Base-by-base conservation (phyloP, 306 rosid species). In the Chamaecrista fasciculata region DNA sequence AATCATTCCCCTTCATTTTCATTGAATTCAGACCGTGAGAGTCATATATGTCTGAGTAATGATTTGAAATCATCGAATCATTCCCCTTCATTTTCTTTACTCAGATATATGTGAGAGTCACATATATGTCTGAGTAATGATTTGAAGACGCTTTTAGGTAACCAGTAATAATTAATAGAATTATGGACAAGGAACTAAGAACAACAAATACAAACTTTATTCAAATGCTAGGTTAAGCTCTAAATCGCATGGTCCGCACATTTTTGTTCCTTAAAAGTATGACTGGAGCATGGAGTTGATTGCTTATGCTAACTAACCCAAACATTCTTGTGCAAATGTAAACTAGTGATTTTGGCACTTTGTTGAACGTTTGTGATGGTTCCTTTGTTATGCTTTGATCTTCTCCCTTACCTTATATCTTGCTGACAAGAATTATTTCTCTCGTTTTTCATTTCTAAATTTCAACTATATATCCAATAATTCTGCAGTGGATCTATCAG, bases 401-500 rank as follows among this genome's bases (percentile, higher is more conserved):
- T 52, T 18, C 46, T 64, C 34, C 36, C 53, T 24, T 33, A 36
- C 21, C 55, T 21, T 64, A 8, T 46, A 8, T 23, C 43, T 31
- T 57, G 53, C 69, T 28, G 51, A 57, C 62, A 33, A 42, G 31
- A 75, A 57, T 70, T 24, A 62, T 49, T 72, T 72, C 75, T 71
- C 55, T 37, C 60, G n/a, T n/a, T n/a, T n/a, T n/a, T n/a, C 29
- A 20, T 44, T 34, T 18, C 21, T 67, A 20, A 67, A 49, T 51
- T 21, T 7, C 12, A n/a, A n/a, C 26, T 40, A 16, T 43, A 3
- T 11, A n/a, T 43, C 39, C 42, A 64, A 34, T 26, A 52, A 34
- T 53, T 80, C 74, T 79, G 76, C 86, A 85, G 96, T 78, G 81
- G 91, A 90, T 74, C 75, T 77, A 29, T 72, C 89, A 21, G 97